Evolutionary conservation across 2,329 filamentous ascomycete genomes (phyloP), one percentile per base, ranked within the genome.

Genomic region (Neobulgaria alba): DNA sequence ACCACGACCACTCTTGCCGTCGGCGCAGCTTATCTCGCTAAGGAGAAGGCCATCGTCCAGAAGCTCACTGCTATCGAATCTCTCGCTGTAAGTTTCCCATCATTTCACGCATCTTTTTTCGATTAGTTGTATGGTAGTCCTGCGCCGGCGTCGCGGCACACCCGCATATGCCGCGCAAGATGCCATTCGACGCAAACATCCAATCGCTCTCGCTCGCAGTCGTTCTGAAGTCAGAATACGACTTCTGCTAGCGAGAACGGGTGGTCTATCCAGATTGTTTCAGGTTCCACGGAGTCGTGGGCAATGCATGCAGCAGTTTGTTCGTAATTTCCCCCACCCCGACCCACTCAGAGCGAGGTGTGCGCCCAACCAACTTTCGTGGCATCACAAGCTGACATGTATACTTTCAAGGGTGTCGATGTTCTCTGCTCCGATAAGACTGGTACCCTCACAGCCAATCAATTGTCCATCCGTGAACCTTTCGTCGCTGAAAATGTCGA

Each of bases 381-480:
- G 16, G 3, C 9, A 39, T 18, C 14, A 26, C 12, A 14, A 31
- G 39, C 49, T 51, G 49, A 51, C 36, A 14, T 12, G 39, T 5
- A 15, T 35, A 9, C 21, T 29, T 41, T 16, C 26, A 53, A n/a
- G 50, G 77, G 81, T 75, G 82, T 85, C 50, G 80, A 86, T 57
- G 77, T 86, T 55, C 77, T 86, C 51, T 87, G 82, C 71, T 86
- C 82, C 56, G 82, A 87, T 67, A 86, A 87, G 75, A 86, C 82
- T 33, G 82, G 82, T 69, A 87, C 82, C 23, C 71, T 86, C 54
- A 83, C 79, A 43, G 79, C 79, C 53, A 83, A 83, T 63, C 81
- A 86, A 68, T 72, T 86, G 39, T 81, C 75, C 57, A 82, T 86
- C 58, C 80, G 82, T 61, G 82, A 86, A 59, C 82, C 82, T 15